Evolutionary conservation across 1,284 basidiomycete species (phyloP).

Genomic region (Apiotrichum montevideense): DNA sequence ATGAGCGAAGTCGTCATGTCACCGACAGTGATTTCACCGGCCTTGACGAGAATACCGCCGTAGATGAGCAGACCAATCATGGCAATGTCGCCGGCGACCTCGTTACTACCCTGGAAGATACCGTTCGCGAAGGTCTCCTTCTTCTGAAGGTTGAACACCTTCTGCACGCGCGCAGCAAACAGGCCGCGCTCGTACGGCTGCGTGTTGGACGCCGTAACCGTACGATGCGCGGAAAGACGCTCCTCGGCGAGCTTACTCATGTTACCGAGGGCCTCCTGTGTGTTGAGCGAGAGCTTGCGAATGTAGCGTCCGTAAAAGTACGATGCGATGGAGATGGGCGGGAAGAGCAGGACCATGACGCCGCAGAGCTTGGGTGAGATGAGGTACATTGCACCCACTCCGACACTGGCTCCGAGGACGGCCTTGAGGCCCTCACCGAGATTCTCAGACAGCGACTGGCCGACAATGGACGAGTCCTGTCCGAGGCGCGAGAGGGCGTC

Average conservation of each 20-base stretch:
- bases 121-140: constrained; percentile 45
- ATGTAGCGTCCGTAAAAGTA: constrained; percentile 46
- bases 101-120: constrained; percentile 42
- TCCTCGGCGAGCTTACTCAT: constrained; percentile 45
- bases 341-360: constrained; percentile 43
- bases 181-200: constrained; percentile 34
- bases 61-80: constrained; percentile 45
- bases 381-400: constrained; percentile 42
- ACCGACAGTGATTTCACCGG: constrained; percentile 41
- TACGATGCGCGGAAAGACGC: constrained; percentile 42
- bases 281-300: constrained; percentile 40
- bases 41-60: constrained; percentile 39
- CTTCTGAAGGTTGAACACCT: constrained; percentile 40
- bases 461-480: constrained; percentile 44
- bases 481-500: constrained; percentile 44
- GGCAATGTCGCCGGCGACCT: constrained; percentile 42
- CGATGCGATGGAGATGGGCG: constrained; percentile 44
- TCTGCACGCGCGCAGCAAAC: constrained; percentile 37
- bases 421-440: constrained; percentile 45
- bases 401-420: constrained; percentile 38
- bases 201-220: constrained; percentile 42
- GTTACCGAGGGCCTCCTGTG: constrained; percentile 43
- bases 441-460: constrained; percentile 41
- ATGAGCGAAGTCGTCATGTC: constrained; percentile 46
- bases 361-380: constrained; percentile 42